Evolutionary conservation across 805 yeast species (phyloP).

Genomic region (Komagataella kurtzmanii): DNA sequence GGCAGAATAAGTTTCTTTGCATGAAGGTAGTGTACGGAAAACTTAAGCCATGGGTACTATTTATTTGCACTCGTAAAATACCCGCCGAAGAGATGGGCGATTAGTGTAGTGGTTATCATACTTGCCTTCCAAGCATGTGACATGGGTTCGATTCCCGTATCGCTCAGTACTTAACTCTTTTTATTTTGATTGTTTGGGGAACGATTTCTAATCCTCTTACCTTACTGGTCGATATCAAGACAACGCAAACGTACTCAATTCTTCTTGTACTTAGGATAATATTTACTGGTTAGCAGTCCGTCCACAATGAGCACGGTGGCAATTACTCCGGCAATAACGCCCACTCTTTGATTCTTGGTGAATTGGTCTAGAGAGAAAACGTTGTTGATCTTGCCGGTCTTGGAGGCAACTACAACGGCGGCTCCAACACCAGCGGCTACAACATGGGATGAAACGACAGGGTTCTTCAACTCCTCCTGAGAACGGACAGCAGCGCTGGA

Average conservation of each 20-base stretch:
- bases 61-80: background rate
- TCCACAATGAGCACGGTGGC: constrained; percentile 43
- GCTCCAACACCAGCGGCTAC: constrained; percentile 22
- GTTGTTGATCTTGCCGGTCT: constrained; percentile 31
- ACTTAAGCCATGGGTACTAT: too few species aligned
- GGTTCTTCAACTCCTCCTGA: constrained; percentile 39
- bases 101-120: constrained; percentile 89
- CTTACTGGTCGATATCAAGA: background rate
- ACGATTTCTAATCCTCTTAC: background rate
- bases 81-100: constrained; percentile 35
- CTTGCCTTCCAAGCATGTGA: constrained; percentile 91
- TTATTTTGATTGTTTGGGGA: constrained; percentile 13
- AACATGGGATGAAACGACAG: constrained; percentile 43
- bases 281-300: constrained; percentile 35
- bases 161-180: constrained; percentile 34
- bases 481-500: constrained; percentile 4
- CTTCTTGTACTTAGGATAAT: constrained; percentile 41
- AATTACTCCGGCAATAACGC: constrained; percentile 26
- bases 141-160: constrained; percentile 93
- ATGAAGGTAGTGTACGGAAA: background rate
- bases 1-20: background rate
- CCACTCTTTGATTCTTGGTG: constrained; percentile 2
- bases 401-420: constrained; percentile 32
- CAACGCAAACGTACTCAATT: constrained; percentile 6
- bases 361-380: constrained; percentile 1